phyloP scores from a whole-genome alignment of 2,329 filamentous ascomycete species.

The Trichoderma arundinaceum region DNA sequence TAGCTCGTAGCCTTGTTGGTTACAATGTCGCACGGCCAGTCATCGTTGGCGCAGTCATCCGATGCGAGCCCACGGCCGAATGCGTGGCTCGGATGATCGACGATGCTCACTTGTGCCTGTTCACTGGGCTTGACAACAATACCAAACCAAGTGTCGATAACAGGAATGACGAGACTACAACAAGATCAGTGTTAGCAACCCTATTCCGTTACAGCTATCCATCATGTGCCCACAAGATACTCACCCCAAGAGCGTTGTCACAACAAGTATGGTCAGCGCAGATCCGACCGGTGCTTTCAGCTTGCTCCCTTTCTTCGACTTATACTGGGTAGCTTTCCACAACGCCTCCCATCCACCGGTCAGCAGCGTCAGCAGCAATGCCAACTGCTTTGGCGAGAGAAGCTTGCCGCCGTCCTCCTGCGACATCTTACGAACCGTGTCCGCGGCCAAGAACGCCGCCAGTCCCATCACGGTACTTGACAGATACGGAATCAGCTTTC shows the following conservation, averaged over 20 bases:
- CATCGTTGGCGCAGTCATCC: neutral
- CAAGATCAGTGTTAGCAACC: neutral
- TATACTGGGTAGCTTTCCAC: neutral
- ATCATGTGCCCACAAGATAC: neutral
- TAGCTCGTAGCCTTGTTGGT: neutral
- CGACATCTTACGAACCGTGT: neutral
- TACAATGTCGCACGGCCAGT: neutral
- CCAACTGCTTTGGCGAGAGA: neutral
- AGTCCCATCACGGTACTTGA: neutral
- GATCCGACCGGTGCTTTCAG: neutral
- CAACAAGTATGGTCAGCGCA: neutral
- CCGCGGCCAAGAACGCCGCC: constrained; percentile 3
- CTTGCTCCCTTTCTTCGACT: neutral
- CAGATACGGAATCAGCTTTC: neutral
- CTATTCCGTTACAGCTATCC: fast-evolving
- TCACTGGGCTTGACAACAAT: neutral
- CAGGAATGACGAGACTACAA: neutral
- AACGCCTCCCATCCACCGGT: neutral
- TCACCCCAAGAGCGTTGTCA: neutral
- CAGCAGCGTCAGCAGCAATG: neutral
- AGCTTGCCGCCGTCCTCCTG: neutral
- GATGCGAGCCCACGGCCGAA: constrained; percentile 1
- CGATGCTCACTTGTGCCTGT: neutral
- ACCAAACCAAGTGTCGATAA: constrained; percentile 15
- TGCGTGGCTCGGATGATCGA: neutral